Conservation (phyloP, 108 stramenopile species). For the Parmales sp. region DNA sequence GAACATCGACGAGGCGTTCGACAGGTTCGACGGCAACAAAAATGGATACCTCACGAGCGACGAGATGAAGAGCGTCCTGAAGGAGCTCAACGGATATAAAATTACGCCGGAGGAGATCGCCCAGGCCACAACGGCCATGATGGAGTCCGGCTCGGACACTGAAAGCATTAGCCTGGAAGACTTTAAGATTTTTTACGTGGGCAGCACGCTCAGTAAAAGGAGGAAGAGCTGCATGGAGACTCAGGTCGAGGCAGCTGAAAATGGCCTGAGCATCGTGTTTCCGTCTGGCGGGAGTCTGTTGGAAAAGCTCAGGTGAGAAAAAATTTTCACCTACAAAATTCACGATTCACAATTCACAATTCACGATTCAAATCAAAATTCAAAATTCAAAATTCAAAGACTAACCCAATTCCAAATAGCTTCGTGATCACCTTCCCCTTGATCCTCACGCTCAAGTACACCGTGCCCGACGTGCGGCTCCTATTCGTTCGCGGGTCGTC, state of each 20-base stretch:
- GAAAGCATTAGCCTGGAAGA: not conserved
- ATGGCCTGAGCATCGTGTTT: not conserved
- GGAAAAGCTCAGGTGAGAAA: not conserved
- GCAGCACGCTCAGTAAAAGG: not conserved
- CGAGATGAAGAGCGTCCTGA: not conserved
- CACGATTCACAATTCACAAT: no score
- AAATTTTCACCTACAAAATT: no score
- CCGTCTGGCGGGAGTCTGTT: not conserved
- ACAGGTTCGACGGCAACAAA: constrained; percentile 7
- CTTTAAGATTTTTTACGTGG: not conserved
- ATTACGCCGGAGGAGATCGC: not conserved
- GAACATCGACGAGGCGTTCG: not conserved
- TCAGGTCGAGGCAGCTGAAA: not conserved
- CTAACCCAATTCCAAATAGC: no score
- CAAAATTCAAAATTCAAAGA: no score
- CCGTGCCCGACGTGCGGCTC: constrained; percentile 69
- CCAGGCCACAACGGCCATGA: not conserved
- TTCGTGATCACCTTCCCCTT: constrained; percentile 54
- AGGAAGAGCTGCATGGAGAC: not conserved
- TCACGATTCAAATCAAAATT: no score
- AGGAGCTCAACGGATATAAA: not conserved
- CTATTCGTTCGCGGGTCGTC: not conserved
- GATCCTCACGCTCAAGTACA: constrained; percentile 36
- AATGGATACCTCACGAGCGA: not conserved
- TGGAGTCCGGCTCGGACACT: not conserved